phyloP scores from a whole-genome alignment of 345 rosid species.

The Citrus sp. region DNA sequence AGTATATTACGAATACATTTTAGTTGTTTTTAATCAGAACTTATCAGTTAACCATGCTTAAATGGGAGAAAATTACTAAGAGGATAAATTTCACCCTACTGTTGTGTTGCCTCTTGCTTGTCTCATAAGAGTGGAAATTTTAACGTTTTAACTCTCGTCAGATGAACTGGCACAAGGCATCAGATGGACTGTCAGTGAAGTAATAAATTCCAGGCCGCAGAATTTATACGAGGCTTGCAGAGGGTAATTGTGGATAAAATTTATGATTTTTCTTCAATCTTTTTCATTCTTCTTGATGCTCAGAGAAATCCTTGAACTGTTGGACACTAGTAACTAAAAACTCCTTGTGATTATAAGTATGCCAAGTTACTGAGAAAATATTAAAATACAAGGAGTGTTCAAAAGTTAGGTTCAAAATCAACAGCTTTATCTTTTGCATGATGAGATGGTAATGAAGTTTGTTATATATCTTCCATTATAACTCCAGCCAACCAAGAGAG shows the following conservation, averaged over 20 bases:
- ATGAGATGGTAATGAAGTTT: background rate
- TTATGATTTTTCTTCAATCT: background rate
- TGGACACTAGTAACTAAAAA: background rate
- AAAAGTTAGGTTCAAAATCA: background rate
- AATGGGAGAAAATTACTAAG: too few relatives aligned
- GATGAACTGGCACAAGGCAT: background rate
- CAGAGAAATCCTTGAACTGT: background rate
- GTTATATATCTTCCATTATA: background rate
- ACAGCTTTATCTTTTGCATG: background rate
- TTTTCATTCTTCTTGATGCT: background rate
- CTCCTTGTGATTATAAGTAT: background rate
- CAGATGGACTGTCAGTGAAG: background rate
- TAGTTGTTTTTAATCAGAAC: too few relatives aligned
- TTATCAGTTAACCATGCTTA: too few relatives aligned
- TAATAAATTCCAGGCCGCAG: background rate
- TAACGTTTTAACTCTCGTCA: background rate
- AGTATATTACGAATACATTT: too few relatives aligned
- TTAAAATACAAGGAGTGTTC: background rate
- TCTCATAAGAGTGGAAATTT: background rate
- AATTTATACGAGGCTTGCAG: background rate
- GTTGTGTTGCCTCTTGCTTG: background rate
- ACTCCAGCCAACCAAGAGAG: background rate
- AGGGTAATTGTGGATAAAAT: background rate
- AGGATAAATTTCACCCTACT: background rate
- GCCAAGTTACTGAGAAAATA: background rate